These are phyloP conservation scores for Spiromastix sp. DNA, from an alignment of 2,329 filamentous ascomycete species.

Conservation along the genomic window DNA sequence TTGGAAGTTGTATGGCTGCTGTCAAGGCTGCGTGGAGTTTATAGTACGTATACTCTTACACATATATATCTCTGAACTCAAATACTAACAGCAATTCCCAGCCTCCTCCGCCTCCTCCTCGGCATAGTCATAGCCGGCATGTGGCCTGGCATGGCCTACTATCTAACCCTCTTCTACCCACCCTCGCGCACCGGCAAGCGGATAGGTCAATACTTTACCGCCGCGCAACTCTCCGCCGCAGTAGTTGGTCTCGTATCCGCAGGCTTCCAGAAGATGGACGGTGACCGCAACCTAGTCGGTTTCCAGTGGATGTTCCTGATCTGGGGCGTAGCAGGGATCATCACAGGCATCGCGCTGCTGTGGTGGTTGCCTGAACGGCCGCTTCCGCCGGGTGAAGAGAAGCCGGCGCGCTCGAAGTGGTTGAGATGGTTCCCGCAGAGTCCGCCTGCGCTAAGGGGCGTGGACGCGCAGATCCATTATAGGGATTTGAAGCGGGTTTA, in stretches of 20 bases:
- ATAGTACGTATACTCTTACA: conserved; percentile 45
- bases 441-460: conserved; percentile 61
- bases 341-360: conserved; percentile 61
- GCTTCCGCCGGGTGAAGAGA: conserved; percentile 46
- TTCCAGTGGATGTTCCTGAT: conserved; percentile 67
- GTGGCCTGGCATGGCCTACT: conserved; percentile 94
- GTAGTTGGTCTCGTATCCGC: conserved; percentile 84
- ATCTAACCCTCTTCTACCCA: conserved; percentile 84
- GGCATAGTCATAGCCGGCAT: conserved; percentile 84
- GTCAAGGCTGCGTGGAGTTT: conserved; percentile 76
- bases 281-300: conserved; percentile 61
- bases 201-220: conserved; percentile 83
- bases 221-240: conserved; percentile 76
- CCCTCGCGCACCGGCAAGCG: conserved; percentile 76
- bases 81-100: conserved; percentile 16
- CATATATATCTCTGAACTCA: too few species aligned
- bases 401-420: conserved; percentile 29
- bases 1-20: conserved; percentile 73
- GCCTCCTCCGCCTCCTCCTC: conserved; percentile 70
- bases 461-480: conserved; percentile 75
- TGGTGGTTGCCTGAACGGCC: conserved; percentile 91
- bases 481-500: conserved; percentile 73
- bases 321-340: conserved; percentile 65
- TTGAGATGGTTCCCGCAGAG: conserved; percentile 57
- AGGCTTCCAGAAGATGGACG: conserved; percentile 87